A percentile compares a stretch with the other conserved stretches of the same genome.
Evolutionary conservation across 352 stramenopile genomes (phyloP).

Genomic region (Phytophthora tubulina): DNA sequence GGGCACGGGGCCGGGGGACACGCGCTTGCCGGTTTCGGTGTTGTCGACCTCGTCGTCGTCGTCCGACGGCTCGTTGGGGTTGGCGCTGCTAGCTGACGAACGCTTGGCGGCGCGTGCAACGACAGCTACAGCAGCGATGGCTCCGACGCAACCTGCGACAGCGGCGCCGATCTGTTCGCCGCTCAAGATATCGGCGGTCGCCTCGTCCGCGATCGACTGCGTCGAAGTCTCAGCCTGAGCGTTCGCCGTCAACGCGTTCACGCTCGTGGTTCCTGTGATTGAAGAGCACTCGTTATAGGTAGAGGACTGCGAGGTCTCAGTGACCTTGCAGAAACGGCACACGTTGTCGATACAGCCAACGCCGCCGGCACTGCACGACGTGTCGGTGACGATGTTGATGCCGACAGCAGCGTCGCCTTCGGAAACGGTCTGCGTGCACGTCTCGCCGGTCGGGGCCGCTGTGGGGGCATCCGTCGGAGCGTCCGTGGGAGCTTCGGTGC

Average conservation of each 20-base stretch:
- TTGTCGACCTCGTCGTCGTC: slow-evolving; percentile 33
- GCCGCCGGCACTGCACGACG: slow-evolving; percentile 41
- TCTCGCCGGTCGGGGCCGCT: slow-evolving; percentile 7
- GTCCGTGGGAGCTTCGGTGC: slow-evolving; percentile 20
- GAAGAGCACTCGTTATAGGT: slow-evolving; percentile 34
- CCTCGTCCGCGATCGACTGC: slow-evolving; percentile 8
- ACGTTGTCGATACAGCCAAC: slow-evolving; percentile 51
- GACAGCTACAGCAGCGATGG: slow-evolving; percentile 41
- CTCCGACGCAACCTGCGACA: slow-evolving; percentile 35
- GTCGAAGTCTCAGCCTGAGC: slow-evolving; percentile 2
- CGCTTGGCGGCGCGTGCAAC: slow-evolving; percentile 44
- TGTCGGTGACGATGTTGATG: slow-evolving; percentile 51
- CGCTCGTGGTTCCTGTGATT: slow-evolving; percentile 11
- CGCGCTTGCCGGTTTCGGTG: slow-evolving; percentile 28
- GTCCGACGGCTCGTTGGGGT: slow-evolving; percentile 22
- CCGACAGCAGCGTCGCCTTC: slow-evolving; percentile 44
- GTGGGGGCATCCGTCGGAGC: slow-evolving; percentile 20
- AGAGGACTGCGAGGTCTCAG: slow-evolving; percentile 29
- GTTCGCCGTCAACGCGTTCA: slow-evolving; percentile 11
- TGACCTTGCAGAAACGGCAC: slow-evolving; percentile 59
- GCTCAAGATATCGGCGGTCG: slow-evolving; percentile 6
- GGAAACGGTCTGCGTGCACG: slow-evolving; percentile 28
- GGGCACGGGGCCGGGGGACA: slow-evolving; percentile 27
- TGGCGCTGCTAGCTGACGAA: slow-evolving; percentile 6
- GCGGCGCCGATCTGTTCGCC: slow-evolving; percentile 13